These are phyloP conservation scores for Schwanniomyces yamadae DNA, from an alignment of 805 yeast species.

Conservation along the genomic window DNA sequence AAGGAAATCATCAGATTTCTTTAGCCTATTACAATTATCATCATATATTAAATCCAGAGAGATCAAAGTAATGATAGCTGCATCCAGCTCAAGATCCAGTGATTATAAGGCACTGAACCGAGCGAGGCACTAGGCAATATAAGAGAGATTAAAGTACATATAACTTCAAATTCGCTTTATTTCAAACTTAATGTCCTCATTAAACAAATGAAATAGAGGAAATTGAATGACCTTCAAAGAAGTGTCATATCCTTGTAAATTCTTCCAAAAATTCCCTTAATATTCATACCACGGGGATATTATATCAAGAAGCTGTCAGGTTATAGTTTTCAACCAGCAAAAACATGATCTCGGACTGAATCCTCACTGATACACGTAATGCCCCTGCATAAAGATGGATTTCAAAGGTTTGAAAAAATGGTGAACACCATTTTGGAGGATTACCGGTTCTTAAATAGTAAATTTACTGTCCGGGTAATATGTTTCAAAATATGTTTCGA, in stretches of 20 bases:
- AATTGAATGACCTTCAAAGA: slow-evolving; percentile 30
- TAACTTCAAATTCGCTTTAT: slow-evolving; percentile 4
- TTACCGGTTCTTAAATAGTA: slow-evolving; percentile 12
- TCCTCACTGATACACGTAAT: slow-evolving; percentile 99
- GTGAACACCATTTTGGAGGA: slow-evolving; percentile 5
- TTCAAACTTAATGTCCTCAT: slow-evolving; percentile 22
- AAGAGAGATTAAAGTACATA: not conserved
- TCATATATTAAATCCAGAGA: not conserved
- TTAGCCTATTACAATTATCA: slow-evolving; percentile 38
- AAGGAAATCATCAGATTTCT: slow-evolving; percentile 36
- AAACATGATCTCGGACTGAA: slow-evolving; percentile 99
- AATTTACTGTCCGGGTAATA: slow-evolving; percentile 6
- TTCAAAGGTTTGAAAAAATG: slow-evolving; percentile 11
- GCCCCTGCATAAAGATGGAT: slow-evolving; percentile 99
- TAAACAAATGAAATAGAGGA: slow-evolving; percentile 16
- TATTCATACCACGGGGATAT: slow-evolving; percentile 47
- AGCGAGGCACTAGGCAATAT: slow-evolving; percentile 49
- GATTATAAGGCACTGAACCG: slow-evolving; percentile 27
- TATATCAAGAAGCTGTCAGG: slow-evolving; percentile 78
- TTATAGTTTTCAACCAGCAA: slow-evolving; percentile 99
- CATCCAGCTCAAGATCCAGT: slow-evolving; percentile 49
- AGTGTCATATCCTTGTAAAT: slow-evolving; percentile 17
- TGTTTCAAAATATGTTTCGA: too few relatives aligned
- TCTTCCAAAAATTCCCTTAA: slow-evolving; percentile 77
- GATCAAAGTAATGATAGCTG: slow-evolving; percentile 7